Percentiles rank a stretch among this genome's conserved stretches.
Evolutionary conservation across 148 eudicot genomes (phyloP).

Genomic region (Chenopodium album): DNA sequence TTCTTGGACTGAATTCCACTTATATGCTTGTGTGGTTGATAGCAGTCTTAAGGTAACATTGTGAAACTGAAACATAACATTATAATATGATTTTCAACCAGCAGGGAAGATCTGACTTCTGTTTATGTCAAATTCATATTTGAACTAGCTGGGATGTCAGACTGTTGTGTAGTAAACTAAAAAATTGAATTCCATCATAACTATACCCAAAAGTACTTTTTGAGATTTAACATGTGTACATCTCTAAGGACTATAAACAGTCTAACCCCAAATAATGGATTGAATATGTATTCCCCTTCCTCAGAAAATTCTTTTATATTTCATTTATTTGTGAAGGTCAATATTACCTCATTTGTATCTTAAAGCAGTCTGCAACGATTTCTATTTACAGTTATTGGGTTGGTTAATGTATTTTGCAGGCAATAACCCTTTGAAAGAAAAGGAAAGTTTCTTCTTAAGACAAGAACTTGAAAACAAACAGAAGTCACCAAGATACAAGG

Average conservation of each 20-base stretch:
- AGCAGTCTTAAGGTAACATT: neutral
- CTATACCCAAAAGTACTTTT: neutral
- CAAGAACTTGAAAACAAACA: conserved; percentile 61
- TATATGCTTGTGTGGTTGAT: neutral
- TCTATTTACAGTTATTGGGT: neutral
- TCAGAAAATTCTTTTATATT: neutral
- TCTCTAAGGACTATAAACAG: neutral
- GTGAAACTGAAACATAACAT: neutral
- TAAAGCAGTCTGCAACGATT: conserved; percentile 1
- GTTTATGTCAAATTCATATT: neutral
- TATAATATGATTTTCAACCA: neutral
- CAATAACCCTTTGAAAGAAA: conserved; percentile 40
- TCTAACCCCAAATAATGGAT: too few relatives aligned
- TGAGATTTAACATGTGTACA: neutral
- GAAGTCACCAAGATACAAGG: conserved; percentile 61
- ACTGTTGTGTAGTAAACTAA: neutral
- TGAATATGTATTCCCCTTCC: neutral
- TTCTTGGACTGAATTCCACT: neutral
- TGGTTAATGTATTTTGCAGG: conserved; percentile 44
- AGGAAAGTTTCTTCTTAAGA: conserved; percentile 54
- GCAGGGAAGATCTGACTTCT: neutral
- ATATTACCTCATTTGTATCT: neutral
- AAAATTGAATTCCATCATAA: neutral
- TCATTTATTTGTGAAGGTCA: neutral
- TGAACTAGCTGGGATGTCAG: conserved; percentile 4